These are phyloP conservation scores for Clarireedia sp. DNA, from an alignment of 2,329 filamentous ascomycete genomes.

Conservation along the genomic window DNA sequence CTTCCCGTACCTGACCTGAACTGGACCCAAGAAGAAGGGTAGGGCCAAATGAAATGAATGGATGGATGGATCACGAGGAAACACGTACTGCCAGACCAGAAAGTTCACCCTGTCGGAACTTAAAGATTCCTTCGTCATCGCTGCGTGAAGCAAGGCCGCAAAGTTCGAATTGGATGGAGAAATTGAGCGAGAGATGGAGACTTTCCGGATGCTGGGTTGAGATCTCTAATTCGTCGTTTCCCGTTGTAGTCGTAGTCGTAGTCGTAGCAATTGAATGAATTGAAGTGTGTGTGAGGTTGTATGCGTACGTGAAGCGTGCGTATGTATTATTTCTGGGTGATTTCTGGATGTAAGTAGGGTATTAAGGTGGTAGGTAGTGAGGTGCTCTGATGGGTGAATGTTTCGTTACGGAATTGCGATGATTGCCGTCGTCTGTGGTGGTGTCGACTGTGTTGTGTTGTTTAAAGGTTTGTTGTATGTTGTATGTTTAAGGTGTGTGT, in stretches of 20 bases:
- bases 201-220: too few relatives aligned
- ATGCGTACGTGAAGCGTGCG: too few relatives aligned
- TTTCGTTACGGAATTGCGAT: neutral
- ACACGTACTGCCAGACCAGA: constrained; percentile 60
- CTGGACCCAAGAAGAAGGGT: constrained; percentile 10
- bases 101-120: constrained; percentile 63
- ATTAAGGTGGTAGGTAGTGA: neutral
- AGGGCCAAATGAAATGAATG: neutral
- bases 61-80: constrained; percentile 26
- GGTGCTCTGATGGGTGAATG: neutral
- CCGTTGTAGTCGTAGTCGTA: too few relatives aligned
- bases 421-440: neutral
- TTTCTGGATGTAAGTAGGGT: neutral
- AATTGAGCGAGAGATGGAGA: neutral
- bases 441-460: constrained; percentile 10
- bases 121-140: constrained; percentile 35
- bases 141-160: too few relatives aligned
- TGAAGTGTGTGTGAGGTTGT: too few relatives aligned
- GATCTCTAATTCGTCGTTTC: too few relatives aligned
- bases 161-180: neutral
- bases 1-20: constrained; percentile 18
- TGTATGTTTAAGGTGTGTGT: constrained; percentile 3
- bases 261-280: too few relatives aligned
- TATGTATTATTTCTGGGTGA: neutral
- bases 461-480: neutral